These are phyloP conservation scores for Casuarina equisetifolia DNA, from an alignment of 306 rosid genomes.

Conservation along the genomic window DNA sequence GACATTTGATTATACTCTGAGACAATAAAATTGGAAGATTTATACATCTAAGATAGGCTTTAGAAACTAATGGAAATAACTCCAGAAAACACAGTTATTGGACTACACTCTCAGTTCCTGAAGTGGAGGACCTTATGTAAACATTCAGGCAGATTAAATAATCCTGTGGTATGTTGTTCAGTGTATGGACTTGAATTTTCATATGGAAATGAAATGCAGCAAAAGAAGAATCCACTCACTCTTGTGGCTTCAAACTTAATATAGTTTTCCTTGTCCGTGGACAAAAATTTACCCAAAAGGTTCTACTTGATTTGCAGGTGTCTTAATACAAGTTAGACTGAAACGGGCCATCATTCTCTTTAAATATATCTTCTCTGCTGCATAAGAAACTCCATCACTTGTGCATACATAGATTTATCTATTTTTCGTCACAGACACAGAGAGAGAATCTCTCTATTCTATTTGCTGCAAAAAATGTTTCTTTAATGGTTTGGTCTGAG, in stretches of 20 bases:
- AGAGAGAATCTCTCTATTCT: neutral
- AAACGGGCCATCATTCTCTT: neutral
- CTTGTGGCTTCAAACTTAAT: neutral
- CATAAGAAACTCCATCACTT: neutral
- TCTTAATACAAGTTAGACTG: constrained; percentile 1
- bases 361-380: constrained; percentile 11
- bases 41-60: neutral
- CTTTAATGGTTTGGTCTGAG: neutral
- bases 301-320: neutral
- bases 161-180: neutral
- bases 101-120: neutral
- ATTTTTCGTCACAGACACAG: neutral
- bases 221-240: neutral
- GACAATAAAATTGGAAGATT: neutral
- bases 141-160: neutral
- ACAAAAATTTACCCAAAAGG: neutral
- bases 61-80: neutral
- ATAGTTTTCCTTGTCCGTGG: neutral
- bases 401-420: neutral
- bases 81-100: neutral
- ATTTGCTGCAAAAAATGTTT: neutral
- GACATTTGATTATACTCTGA: neutral
- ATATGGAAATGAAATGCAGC: neutral
- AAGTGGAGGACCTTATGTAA: neutral
- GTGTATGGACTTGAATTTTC: neutral